A percentile compares a stretch with the other conserved stretches of the same genome.
phyloP scores from a whole-genome alignment of 176 grass and related monocot genomes.

The Luzula sylvatica region DNA sequence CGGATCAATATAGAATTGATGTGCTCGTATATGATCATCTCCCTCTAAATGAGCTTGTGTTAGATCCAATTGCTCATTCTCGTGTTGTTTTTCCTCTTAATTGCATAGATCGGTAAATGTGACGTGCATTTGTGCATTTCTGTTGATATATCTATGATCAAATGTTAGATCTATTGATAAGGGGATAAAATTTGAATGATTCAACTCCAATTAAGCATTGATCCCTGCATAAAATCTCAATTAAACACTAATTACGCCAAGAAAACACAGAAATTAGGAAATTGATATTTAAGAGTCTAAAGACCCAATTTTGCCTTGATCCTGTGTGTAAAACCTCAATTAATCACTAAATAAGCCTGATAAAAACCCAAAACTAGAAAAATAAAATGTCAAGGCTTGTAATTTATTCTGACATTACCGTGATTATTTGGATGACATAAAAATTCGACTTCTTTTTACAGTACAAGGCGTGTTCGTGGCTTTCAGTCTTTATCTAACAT shows the following conservation, averaged over 20 bases:
- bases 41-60: neutral
- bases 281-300: too few species aligned
- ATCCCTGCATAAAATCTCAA: too few species aligned
- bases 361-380: too few species aligned
- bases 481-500: constrained; percentile 89
- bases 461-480: constrained; percentile 96
- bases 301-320: too few species aligned
- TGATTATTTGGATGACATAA: constrained; percentile 11
- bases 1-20: neutral
- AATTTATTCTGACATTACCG: constrained; percentile 2
- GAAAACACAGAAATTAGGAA: too few species aligned
- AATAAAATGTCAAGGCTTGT: neutral
- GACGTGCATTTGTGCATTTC: constrained; percentile 8
- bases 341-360: too few species aligned
- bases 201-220: too few species aligned
- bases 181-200: too few species aligned
- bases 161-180: too few species aligned
- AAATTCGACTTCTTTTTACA: constrained; percentile 27
- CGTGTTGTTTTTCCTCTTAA: neutral
- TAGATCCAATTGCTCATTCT: neutral
- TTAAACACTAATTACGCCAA: too few species aligned
- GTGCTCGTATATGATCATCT: neutral
- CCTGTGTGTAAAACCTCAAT: too few species aligned
- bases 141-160: neutral
- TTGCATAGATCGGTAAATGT: constrained; percentile 14